Percentiles rank a stretch among this genome's conserved stretches.
These are phyloP conservation scores for Magnolia changhungtana DNA, from an alignment of 164 flowering plant species.

Conservation along the genomic window DNA sequence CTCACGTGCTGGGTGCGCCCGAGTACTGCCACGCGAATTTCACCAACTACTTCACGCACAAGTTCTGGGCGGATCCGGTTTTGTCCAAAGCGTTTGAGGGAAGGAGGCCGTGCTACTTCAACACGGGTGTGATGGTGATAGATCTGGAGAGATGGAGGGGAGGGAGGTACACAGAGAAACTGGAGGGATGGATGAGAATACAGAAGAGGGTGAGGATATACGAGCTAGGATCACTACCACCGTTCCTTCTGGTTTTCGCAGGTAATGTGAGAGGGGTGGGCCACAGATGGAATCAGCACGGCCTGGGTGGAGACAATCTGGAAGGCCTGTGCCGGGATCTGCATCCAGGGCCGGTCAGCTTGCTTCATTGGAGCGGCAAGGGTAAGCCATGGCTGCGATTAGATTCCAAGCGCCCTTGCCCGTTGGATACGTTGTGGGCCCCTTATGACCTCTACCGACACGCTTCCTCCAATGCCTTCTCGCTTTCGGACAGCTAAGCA, in stretches of 20 bases:
- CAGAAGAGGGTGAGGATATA: conserved; percentile 27
- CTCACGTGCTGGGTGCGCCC: conserved; percentile 47
- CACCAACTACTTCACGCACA: conserved; percentile 43
- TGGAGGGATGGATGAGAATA: conserved; percentile 45
- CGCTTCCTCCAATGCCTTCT: background rate
- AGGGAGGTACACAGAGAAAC: conserved; percentile 29
- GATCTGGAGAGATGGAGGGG: conserved; percentile 35
- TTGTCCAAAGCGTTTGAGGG: conserved; percentile 30
- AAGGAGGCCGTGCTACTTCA: conserved; percentile 43
- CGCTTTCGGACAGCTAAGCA: conserved; percentile 7
- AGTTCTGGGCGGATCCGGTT: conserved; percentile 39
- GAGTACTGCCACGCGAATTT: conserved; percentile 67
- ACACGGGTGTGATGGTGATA: conserved; percentile 54
- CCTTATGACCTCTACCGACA: conserved; percentile 19
- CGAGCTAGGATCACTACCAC: conserved; percentile 21
- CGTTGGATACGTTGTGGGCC: conserved; percentile 20
- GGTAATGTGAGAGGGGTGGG: conserved; percentile 21
- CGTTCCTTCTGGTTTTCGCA: conserved; percentile 22
- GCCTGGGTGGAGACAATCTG: conserved; percentile 20
- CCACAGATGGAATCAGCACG: conserved; percentile 25
- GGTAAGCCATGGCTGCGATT: conserved; percentile 23
- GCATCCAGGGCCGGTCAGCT: conserved; percentile 21
- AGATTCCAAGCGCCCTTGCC: conserved; percentile 17
- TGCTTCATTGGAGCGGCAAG: conserved; percentile 28
- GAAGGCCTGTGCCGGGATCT: conserved; percentile 18